Base-by-base conservation (phyloP, 768 basidiomycete species). In the Clathrus columnatus region DNA sequence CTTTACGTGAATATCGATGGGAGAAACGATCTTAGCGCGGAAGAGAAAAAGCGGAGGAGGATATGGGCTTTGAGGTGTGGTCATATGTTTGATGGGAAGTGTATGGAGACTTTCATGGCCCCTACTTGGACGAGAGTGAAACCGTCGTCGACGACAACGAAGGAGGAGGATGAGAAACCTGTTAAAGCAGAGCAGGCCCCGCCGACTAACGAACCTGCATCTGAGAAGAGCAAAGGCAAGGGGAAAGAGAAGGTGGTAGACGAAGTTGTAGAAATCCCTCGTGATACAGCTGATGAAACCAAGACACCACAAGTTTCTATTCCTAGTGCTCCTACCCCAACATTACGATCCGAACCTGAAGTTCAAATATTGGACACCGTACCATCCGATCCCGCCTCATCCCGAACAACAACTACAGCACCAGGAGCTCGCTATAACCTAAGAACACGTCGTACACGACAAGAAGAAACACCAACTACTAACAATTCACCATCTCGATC, bases 61-160 rank as follows among this genome's bases (percentile, higher is more conserved):
- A 68, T 90, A 7, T 90, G 86, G 87, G 81, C 77, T 1, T 68
- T 91, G 57, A 72, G 84, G 41, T 91, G 87, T 51, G 87, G 87
- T 0, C 88, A 91, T 63, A 67, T 91, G 61, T 73, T 90, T 0
- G 87, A 90, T 60, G 88, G 85, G 48, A 86, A 84, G 65, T 91
- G 87, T 60, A 67, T 84, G 1, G 75, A 75, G 57, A 72, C 75
- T 59, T 60, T 90, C 48, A 81, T 83, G 64, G 67, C 70, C 30
- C 84, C 80, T 1, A 48, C 36, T 32, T 61, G 59, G 26, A 43
- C 26, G 8, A 44, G n/a, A 46, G 23, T 8, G 50, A 23, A 45
- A 42, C 26, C 17, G 7, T 5, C 14, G 36, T 1, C 30, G 16
- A n/a, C 17, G 30, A 41, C 10, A n/a, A 27, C 26, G 57, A 47